Evolutionary conservation across 768 basidiomycete species (phyloP).

Genomic region (Boletus rubroflammeus): DNA sequence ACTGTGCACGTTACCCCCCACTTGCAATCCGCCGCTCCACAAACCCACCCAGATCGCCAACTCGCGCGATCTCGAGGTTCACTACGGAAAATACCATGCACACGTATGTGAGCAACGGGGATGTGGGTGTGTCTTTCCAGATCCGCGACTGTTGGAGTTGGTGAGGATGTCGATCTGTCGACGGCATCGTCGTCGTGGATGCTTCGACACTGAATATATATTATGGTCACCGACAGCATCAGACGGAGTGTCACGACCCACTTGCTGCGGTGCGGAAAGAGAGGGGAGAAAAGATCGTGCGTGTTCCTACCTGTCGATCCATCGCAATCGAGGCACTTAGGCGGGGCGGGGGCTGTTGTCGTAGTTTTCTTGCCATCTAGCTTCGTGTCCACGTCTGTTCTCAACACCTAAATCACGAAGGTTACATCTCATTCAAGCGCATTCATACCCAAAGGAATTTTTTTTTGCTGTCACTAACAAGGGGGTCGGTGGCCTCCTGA

Average conservation of each 20-base stretch:
- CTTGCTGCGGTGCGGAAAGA: slow-evolving; percentile 73
- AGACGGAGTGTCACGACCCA: slow-evolving; percentile 87
- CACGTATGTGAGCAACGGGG: slow-evolving; percentile 70
- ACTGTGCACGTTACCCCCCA: slow-evolving; percentile 77
- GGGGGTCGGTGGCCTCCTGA: slow-evolving; percentile 76
- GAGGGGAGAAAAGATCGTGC: slow-evolving; percentile 81
- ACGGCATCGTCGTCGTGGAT: slow-evolving; percentile 1
- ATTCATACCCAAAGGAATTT: slow-evolving; percentile 84
- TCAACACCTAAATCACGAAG: slow-evolving; percentile 70
- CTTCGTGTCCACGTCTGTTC: slow-evolving; percentile 57
- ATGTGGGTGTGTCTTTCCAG: slow-evolving; percentile 84
- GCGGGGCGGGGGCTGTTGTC: not conserved
- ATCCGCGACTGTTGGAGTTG: slow-evolving; percentile 70
- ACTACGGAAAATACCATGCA: slow-evolving; percentile 81
- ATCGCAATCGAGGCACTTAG: not conserved
- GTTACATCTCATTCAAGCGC: slow-evolving; percentile 76
- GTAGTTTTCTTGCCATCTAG: slow-evolving; percentile 79
- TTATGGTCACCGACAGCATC: slow-evolving; percentile 47
- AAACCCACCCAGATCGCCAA: slow-evolving; percentile 60
- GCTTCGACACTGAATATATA: not conserved
- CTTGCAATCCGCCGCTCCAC: slow-evolving; percentile 59
- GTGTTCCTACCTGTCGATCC: slow-evolving; percentile 16
- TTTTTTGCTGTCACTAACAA: slow-evolving; percentile 92
- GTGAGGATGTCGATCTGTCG: slow-evolving; percentile 43
- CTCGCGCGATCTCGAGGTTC: slow-evolving; percentile 70